These are phyloP conservation scores for Vigna nakashimae DNA, from an alignment of 306 rosid genomes.

Conservation along the genomic window DNA sequence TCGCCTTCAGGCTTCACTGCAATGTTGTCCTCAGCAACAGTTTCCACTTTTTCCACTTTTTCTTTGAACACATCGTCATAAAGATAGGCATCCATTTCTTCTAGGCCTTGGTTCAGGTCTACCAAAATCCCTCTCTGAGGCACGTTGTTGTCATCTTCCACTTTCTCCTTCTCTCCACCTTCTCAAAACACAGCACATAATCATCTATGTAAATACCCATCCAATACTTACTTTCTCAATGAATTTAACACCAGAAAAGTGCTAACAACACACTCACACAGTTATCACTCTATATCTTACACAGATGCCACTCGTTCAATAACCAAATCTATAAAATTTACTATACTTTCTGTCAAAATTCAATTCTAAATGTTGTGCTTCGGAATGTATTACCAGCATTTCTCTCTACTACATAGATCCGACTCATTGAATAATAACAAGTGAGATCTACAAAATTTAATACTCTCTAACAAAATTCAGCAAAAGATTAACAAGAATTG, in stretches of 20 bases:
- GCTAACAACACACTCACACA: neutral
- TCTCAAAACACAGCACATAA: neutral
- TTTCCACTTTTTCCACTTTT: neutral
- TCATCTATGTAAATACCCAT: neutral
- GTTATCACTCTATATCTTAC: neutral
- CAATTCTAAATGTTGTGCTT: neutral
- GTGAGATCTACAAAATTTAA: neutral
- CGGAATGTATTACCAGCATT: neutral
- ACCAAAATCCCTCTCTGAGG: neutral
- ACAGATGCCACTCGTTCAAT: neutral
- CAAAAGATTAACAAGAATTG: no score
- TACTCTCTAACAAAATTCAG: neutral
- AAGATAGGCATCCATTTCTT: neutral
- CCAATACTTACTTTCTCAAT: neutral
- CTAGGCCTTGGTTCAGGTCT: neutral
- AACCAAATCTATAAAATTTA: neutral
- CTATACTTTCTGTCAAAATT: neutral
- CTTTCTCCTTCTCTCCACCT: neutral
- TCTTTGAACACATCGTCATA: neutral
- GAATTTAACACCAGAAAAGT: neutral
- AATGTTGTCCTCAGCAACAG: neutral
- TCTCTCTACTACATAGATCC: neutral
- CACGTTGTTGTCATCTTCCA: neutral
- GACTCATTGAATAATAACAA: neutral
- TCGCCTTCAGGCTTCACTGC: neutral